Conservation (phyloP, 176 grass and related monocot species). For the Aegilops tauschii region DNA sequence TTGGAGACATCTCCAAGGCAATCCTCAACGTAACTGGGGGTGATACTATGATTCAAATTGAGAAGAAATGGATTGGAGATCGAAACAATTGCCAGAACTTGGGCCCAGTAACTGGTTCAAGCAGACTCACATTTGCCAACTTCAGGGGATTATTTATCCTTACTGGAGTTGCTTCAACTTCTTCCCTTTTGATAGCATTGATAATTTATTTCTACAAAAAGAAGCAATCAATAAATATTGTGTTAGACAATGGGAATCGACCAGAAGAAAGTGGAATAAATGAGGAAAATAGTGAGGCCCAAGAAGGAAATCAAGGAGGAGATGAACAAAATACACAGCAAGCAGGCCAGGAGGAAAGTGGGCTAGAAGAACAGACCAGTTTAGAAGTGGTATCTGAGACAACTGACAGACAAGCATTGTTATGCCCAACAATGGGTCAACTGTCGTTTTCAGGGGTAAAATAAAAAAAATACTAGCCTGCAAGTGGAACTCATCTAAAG, state of each 20-base stretch:
- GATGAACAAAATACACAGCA: not conserved
- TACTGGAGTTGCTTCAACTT: constrained; percentile 36
- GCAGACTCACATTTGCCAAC: constrained; percentile 40
- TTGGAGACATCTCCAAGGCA: constrained; percentile 42
- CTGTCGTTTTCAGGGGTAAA: not conserved
- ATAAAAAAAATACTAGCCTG: not conserved
- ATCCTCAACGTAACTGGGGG: constrained; percentile 61
- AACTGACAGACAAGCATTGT: not conserved
- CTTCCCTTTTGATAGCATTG: constrained; percentile 37
- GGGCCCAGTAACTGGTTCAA: not conserved
- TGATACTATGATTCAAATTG: constrained; percentile 23
- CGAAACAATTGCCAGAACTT: constrained; percentile 24
- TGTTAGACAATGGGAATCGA: not conserved
- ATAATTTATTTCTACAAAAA: constrained; percentile 34
- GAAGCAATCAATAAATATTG: not conserved
- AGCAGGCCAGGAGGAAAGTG: not conserved
- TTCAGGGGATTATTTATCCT: constrained; percentile 52
- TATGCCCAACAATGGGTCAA: not conserved
- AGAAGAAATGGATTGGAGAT: constrained; percentile 50
- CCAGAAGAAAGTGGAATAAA: not conserved
- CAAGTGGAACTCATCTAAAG: not conserved
- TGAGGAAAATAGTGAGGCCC: not conserved
- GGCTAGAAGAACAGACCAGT: not conserved
- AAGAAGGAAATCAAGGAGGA: constrained; percentile 9
- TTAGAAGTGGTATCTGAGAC: not conserved